These are phyloP conservation scores for Beverwykella pulmonaria DNA, from an alignment of 495 filamentous ascomycete species.

Conservation along the genomic window DNA sequence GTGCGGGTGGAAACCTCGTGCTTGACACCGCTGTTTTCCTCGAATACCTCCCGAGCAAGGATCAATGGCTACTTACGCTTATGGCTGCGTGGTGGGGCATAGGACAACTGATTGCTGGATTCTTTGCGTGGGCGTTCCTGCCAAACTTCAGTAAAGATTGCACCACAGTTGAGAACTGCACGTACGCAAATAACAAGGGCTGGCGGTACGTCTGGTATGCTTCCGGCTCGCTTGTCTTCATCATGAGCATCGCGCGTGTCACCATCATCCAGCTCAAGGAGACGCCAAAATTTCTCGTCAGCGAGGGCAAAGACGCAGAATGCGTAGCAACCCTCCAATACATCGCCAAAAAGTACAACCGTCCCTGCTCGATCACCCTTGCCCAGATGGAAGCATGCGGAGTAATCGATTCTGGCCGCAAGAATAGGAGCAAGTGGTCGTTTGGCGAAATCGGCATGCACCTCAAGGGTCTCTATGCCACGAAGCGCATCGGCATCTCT, in stretches of 20 bases:
- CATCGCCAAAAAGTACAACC: slow-evolving; percentile 65
- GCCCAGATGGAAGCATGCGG: slow-evolving; percentile 62
- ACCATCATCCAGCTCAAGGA: slow-evolving; percentile 68
- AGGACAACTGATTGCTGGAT: slow-evolving; percentile 45
- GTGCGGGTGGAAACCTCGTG: slow-evolving; percentile 68
- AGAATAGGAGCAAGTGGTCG: slow-evolving; percentile 48
- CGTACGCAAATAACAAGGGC: slow-evolving; percentile 39
- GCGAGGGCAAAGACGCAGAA: slow-evolving; percentile 63
- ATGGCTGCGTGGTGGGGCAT: slow-evolving; percentile 58
- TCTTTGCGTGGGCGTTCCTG: slow-evolving; percentile 48
- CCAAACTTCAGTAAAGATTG: slow-evolving; percentile 43
- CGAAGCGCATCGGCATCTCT: slow-evolving; percentile 60
- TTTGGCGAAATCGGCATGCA: slow-evolving; percentile 51
- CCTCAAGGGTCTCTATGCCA: slow-evolving; percentile 65
- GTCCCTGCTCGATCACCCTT: slow-evolving; percentile 64
- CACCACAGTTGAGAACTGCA: slow-evolving; percentile 33
- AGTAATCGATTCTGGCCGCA: slow-evolving; percentile 44
- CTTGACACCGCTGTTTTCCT: slow-evolving; percentile 67
- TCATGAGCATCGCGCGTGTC: slow-evolving; percentile 67
- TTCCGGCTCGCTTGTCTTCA: slow-evolving; percentile 65
- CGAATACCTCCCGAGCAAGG: slow-evolving; percentile 53
- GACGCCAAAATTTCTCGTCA: slow-evolving; percentile 73
- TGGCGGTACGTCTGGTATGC: slow-evolving; percentile 49
- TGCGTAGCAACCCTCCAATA: slow-evolving; percentile 62
- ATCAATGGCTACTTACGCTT: slow-evolving; percentile 54